A percentile compares a stretch with the other conserved stretches of the same genome.
Evolutionary conservation across 1,139 yeast genomes (phyloP).

Genomic region (Lodderomyces pseudojiufengensis): DNA sequence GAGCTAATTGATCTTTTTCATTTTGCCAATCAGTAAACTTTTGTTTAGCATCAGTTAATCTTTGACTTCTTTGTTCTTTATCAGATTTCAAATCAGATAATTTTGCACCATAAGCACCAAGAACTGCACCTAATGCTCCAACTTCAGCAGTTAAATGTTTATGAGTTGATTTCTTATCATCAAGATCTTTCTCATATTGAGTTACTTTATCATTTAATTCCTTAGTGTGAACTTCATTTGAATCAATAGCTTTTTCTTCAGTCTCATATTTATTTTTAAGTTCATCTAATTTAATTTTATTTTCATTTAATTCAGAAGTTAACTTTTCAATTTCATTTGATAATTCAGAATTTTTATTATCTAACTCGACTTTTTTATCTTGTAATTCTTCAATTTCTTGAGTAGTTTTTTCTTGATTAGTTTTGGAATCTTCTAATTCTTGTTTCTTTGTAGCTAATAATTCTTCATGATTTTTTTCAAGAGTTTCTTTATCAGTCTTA

Average conservation of each 20-base stretch:
- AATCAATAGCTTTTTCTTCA: conserved; percentile 35
- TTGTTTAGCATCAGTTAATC: conserved; percentile 43
- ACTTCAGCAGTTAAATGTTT: conserved; percentile 41
- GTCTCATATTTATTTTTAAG: conserved; percentile 39
- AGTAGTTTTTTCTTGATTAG: conserved; percentile 44
- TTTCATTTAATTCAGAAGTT: conserved; percentile 39
- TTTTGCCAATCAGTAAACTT: conserved; percentile 41
- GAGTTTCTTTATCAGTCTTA: conserved; percentile 41
- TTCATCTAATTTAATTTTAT: conserved; percentile 37
- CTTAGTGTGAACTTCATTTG: conserved; percentile 36
- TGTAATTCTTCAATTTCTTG: conserved; percentile 44
- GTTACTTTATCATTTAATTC: conserved; percentile 38
- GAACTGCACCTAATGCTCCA: conserved; percentile 38
- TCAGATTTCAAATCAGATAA: conserved; percentile 38
- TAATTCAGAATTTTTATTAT: conserved; percentile 43
- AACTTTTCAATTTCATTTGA: conserved; percentile 39
- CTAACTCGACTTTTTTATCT: conserved; percentile 40
- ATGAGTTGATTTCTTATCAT: conserved; percentile 37
- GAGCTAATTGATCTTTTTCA: conserved; percentile 42
- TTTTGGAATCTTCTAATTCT: conserved; percentile 48
- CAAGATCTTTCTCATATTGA: conserved; percentile 30
- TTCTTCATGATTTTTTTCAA: conserved; percentile 44
- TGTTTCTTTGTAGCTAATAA: conserved; percentile 46
- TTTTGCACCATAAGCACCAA: conserved; percentile 45
- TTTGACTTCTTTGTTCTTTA: conserved; percentile 31